phyloP scores from a whole-genome alignment of 2,329 filamentous ascomycete species.

The Fusarium graminum region DNA sequence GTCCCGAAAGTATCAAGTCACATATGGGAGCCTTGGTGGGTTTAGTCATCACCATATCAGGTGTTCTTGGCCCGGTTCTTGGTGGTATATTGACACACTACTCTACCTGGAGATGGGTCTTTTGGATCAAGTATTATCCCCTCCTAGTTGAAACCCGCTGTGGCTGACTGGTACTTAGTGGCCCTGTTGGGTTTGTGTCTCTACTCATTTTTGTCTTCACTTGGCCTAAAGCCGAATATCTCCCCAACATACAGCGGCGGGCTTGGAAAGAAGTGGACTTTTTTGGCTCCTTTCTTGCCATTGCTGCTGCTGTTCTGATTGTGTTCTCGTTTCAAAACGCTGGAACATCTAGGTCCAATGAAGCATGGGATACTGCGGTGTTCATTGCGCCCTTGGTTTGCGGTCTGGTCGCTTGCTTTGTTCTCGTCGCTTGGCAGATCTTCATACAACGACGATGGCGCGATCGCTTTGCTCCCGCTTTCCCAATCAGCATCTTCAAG shows the following conservation, averaged over 20 bases:
- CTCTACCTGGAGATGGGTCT: constrained; percentile 66
- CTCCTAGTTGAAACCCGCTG: neutral
- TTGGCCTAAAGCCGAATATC: constrained; percentile 63
- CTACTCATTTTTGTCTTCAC: constrained; percentile 61
- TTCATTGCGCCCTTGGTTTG: constrained; percentile 52
- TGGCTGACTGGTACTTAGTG: constrained; percentile 54
- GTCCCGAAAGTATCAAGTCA: constrained; percentile 56
- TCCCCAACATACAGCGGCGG: constrained; percentile 55
- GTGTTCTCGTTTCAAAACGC: constrained; percentile 70
- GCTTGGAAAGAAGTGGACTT: constrained; percentile 66
- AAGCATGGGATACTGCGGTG: constrained; percentile 59
- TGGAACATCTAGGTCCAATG: constrained; percentile 49
- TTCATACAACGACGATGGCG: constrained; percentile 44
- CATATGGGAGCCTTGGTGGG: constrained; percentile 64
- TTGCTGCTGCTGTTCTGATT: constrained; percentile 66
- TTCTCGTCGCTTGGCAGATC: constrained; percentile 51
- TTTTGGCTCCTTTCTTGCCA: constrained; percentile 65
- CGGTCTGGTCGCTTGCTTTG: constrained; percentile 49
- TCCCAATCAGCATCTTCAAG: constrained; percentile 63
- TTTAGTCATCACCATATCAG: constrained; percentile 61
- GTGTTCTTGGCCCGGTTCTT: constrained; percentile 65
- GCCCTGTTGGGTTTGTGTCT: constrained; percentile 63
- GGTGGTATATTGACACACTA: constrained; percentile 65
- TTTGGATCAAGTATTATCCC: constrained; percentile 68
- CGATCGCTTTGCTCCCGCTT: constrained; percentile 54